Evolutionary conservation across 2,329 filamentous ascomycete species (phyloP), one percentile per base, ranked within the genome.

Genomic region (Aspergillus tamarii): DNA sequence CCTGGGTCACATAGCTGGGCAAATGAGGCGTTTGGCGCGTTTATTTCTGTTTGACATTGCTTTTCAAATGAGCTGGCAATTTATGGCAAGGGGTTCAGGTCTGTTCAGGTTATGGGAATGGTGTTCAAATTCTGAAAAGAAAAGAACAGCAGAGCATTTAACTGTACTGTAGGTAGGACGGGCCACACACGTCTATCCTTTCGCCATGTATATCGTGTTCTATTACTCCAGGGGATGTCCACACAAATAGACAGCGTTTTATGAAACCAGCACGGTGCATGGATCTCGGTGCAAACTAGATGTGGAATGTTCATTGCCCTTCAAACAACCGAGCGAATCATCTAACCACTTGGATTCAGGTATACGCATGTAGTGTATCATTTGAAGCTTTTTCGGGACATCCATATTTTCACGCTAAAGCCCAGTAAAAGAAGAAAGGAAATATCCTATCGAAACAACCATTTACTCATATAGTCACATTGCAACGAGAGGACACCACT

Each of bases 1-100:
- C 64, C 59, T 68, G 70, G 70, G 66, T 71, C 64, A 69, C 67
- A 70, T 60, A 64, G 63, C 66, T 67, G 63, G 67, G 69, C 66
- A 66, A 66, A 62, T 57, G 61, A 57, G 69, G 69, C 66, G 69
- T 71, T 70, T 32, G 57, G 59, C 45, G 60, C 58, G 41, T 43
- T 62, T 41, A 52, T 30, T 19, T 52, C 32, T 57, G 43, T 56
- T 59, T 60, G 61, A 46, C 56, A 11, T 59, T 41, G 16, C 16
- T 52, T 41, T 34, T 50, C 43, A 30, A 39, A 62, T 41, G 26
- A 34, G 55, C 30, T 53, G 57, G 46, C 28, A 52, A 39, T 50
- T 16, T 50, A 50, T 59, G 57, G 57, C 23, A 52, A 52, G 34
- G 45, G n/a, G 30, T 34, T 59, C 23, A 21, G 23, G 43, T 32